phyloP scores from a whole-genome alignment of 768 basidiomycete species.

The Suillus alpinus region DNA sequence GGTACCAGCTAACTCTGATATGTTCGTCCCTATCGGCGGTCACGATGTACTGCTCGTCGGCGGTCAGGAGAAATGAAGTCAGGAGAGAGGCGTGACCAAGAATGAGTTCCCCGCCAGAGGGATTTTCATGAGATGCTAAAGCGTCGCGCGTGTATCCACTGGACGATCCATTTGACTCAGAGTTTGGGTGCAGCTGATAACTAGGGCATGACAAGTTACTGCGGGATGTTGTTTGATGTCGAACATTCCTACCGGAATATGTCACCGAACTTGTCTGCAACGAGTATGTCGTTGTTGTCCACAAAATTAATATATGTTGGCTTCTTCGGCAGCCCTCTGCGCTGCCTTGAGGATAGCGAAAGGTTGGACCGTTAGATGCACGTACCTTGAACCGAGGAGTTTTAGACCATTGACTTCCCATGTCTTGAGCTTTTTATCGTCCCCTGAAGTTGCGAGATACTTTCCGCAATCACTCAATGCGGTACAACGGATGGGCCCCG shows the following conservation, averaged over 20 bases:
- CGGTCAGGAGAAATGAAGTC: slow-evolving; percentile 66
- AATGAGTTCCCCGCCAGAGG: slow-evolving; percentile 64
- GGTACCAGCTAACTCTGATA: slow-evolving; percentile 87
- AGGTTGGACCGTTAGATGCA: not conserved
- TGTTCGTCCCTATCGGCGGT: slow-evolving; percentile 96
- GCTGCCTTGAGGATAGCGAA: slow-evolving; percentile 2
- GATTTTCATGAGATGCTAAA: slow-evolving; percentile 62
- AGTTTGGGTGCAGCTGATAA: slow-evolving; percentile 51
- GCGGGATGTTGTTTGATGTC: not conserved
- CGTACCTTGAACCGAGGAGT: slow-evolving; percentile 62
- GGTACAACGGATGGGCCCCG: slow-evolving; percentile 60
- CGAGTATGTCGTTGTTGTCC: slow-evolving; percentile 61
- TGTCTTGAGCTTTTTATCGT: slow-evolving; percentile 80
- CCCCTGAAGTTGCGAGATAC: slow-evolving; percentile 63
- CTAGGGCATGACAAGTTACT: slow-evolving; percentile 32
- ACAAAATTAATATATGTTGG: slow-evolving; percentile 71
- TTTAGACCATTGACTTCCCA: slow-evolving; percentile 62
- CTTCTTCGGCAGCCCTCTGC: slow-evolving; percentile 80
- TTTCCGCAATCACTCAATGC: slow-evolving; percentile 43
- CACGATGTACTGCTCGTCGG: slow-evolving; percentile 71
- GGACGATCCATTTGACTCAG: slow-evolving; percentile 1
- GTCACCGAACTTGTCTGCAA: slow-evolving; percentile 95
- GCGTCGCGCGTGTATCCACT: slow-evolving; percentile 32
- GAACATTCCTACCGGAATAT: slow-evolving; percentile 63
- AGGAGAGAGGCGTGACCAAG: slow-evolving; percentile 89